Evolutionary conservation across 1,284 basidiomycete genomes (phyloP).

Genomic region (Xanthoconium separans): DNA sequence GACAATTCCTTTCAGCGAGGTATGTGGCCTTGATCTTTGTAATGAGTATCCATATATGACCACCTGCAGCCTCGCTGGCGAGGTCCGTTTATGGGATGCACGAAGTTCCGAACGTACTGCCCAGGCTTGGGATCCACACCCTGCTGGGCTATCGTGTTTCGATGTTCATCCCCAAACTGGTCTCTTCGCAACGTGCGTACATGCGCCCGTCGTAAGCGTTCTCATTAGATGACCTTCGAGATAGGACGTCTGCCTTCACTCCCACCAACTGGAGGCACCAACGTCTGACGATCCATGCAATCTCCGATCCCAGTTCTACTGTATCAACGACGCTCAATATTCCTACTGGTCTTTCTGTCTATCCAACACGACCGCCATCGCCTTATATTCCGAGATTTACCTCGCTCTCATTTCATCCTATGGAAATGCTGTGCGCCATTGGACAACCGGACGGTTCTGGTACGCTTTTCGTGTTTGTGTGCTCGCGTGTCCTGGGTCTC

Average conservation of each 20-base stretch:
- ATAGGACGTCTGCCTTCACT: slow-evolving; percentile 63
- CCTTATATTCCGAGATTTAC: slow-evolving; percentile 61
- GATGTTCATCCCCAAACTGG: slow-evolving; percentile 86
- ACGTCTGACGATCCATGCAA: slow-evolving; percentile 56
- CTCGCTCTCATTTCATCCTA: slow-evolving; percentile 74
- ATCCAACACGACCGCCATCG: slow-evolving; percentile 54
- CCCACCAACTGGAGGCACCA: slow-evolving; percentile 63
- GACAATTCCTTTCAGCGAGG: slow-evolving; percentile 90
- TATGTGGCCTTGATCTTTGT: slow-evolving; percentile 35
- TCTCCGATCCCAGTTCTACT: slow-evolving; percentile 35
- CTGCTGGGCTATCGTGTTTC: slow-evolving; percentile 78
- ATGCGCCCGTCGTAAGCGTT: not conserved
- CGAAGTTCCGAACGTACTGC: slow-evolving; percentile 65
- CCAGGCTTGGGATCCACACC: slow-evolving; percentile 67
- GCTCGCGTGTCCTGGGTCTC: slow-evolving; percentile 2
- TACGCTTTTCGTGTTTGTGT: slow-evolving; percentile 36
- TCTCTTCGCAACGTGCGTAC: slow-evolving; percentile 83
- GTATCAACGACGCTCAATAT: slow-evolving; percentile 52
- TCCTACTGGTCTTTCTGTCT: slow-evolving; percentile 51
- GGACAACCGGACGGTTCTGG: slow-evolving; percentile 73
- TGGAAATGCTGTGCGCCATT: slow-evolving; percentile 76
- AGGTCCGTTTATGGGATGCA: slow-evolving; percentile 92
- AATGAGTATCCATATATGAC: not conserved
- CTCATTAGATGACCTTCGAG: slow-evolving; percentile 3
- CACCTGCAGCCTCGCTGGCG: slow-evolving; percentile 75